Base-by-base conservation (phyloP, 495 filamentous ascomycete genomes). In the Hypoxylon lienhwacheense region DNA sequence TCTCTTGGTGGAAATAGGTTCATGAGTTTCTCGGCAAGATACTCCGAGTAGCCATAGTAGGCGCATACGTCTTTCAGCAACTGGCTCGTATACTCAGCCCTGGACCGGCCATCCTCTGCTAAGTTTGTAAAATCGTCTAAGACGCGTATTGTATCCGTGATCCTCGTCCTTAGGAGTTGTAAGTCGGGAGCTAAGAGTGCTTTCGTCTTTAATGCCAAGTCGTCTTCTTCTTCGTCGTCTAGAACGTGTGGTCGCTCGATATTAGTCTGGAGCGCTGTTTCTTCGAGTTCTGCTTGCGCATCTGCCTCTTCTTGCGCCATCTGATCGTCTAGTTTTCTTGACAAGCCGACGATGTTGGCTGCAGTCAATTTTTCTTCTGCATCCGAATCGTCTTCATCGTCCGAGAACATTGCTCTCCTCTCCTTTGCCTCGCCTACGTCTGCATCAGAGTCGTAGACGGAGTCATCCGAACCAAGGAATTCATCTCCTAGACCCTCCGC, bases 291-390 rank as follows among this genome's bases (percentile, higher is more conserved):
- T 0, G 81, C 86, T 51, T 88, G 81, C 47, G 89, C 89, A 45
- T 90, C 88, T 5, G 83, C 88, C 16, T 83, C 89, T 39, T 89
- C 85, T 45, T 82, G 71, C 32, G 84, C 81, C 48, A 78, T 76
- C 56, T 88, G 75, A 54, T 80, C 70, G 63, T 97, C 91, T 51
- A 97, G 66, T 55, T 88, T 89, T 49, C 80, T 78, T 28, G 93
- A 90, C 36, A 98, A 74, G 29, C 93, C 93, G 60, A 84, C 92
- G 47, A 98, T 98, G 63, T 98, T 98, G 35, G 93, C 95, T 0
- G 93, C 95, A 2, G 90, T 98, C 47, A 98, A 77, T 65, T 83
- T 87, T 73, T 97, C 90, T 68, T 96, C 91, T 2, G 85, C 86
- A 60, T 95, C 91, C 0, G 85, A 88, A 29, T 90, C 83, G 52